Percentiles rank a stretch among this genome's conserved stretches.
Evolutionary conservation across 495 filamentous ascomycete species (phyloP).

Genomic region (Penicillium riverlandense): DNA sequence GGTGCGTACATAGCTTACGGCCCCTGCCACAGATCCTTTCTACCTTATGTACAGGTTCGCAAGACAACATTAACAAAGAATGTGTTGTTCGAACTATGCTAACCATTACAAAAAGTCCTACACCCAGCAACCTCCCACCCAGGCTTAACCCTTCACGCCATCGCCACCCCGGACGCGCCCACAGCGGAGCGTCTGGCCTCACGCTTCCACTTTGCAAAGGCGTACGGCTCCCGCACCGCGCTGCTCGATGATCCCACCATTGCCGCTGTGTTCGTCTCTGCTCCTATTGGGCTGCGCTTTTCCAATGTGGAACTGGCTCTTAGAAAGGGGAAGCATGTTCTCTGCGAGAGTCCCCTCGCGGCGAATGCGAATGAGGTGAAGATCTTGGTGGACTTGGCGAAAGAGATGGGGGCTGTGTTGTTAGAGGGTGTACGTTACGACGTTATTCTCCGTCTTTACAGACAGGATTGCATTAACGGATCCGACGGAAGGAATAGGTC

Average conservation of each 20-base stretch:
- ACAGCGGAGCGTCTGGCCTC: background rate
- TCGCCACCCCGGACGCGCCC: constrained; percentile 12
- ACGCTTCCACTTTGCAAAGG: constrained; percentile 25
- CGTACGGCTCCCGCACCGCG: constrained; percentile 1
- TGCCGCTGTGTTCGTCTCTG: background rate
- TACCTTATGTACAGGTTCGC: background rate
- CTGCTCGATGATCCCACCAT: background rate
- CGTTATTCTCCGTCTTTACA: background rate
- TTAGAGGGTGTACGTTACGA: background rate
- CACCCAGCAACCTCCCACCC: constrained; percentile 16
- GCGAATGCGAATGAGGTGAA: background rate
- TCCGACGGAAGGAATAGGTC: background rate
- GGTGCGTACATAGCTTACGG: constrained; percentile 4
- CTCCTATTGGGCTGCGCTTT: background rate
- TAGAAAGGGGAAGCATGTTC: background rate
- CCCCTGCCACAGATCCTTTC: background rate
- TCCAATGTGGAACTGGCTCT: background rate
- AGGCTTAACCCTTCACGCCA: constrained; percentile 13
- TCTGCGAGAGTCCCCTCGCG: background rate
- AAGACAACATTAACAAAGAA: background rate
- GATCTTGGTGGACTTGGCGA: background rate
- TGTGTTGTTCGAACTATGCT: background rate
- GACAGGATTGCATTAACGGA: background rate
- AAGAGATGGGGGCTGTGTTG: constrained; percentile 7
- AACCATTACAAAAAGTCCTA: constrained; percentile 4